Base-by-base conservation (phyloP, 1,139 yeast species). In the Meyerozyma athensensis region DNA sequence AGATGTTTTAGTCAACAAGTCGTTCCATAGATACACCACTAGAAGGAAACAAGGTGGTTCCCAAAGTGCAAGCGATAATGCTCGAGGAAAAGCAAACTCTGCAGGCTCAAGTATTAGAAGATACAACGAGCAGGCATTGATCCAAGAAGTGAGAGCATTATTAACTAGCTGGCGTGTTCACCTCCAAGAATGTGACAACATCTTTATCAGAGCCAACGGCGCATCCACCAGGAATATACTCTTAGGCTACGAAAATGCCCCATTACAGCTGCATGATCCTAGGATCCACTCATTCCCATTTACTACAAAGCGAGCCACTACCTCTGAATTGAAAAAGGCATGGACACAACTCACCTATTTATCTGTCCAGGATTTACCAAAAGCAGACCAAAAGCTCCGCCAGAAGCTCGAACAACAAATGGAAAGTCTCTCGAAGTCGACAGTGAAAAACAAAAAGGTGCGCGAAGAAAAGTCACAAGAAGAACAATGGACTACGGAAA, bases 1-100 rank as follows among this genome's bases (percentile, higher is more conserved):
- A 2, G 74, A 80, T 24, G 60, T 90, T 4, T 43, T 87, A 5
- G 82, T 71, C 10, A 86, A 89, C 43, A 92, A 90, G 53, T 85
- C 97, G 0, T 89, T 87, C 58, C 98, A 92, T 58, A 72, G 97
- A 48, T 92, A 92, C 55, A 92, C 99, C 3, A 89, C 97, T 1
- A 81, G 99, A 65, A 76, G 96, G 47, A 94, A 92, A 53, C 99
- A 92, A 60, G 99, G 99, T 64, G 98, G 98, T 1, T 77, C 97
- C 0, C 99, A 92, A 59, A 78, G 92, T 44, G 90, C 97, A 1
- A 84, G 79, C 60, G 99, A 92, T 60, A 86, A 82, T 55, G 83
- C 96, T 1, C 77, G 84, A 47, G 97, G 98, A 3, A 90, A 90
- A 56, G 98, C 98, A 8, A 87, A 87, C 47, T 89, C 97, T 12